Evolutionary conservation across 164 flowering plant species (phyloP).

Genomic region (Pachysandra terminalis): DNA sequence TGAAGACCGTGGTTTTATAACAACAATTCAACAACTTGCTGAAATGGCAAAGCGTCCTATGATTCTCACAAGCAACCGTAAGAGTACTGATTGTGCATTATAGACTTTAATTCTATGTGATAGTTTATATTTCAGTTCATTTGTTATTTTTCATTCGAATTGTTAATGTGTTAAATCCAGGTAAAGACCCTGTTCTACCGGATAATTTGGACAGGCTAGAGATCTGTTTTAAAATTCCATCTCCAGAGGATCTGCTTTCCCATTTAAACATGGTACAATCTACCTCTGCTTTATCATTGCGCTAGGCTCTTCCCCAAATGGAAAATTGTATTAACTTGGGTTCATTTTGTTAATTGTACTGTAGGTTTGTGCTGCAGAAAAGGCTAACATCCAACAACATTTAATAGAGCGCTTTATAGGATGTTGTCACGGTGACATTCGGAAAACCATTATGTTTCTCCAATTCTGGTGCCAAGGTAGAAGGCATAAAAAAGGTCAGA

Average conservation of each 20-base stretch:
- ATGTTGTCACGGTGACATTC: slow-evolving; percentile 69
- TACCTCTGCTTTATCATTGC: neutral
- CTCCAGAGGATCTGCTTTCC: slow-evolving; percentile 49
- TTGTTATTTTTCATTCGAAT: slow-evolving; percentile 1
- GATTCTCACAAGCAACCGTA: slow-evolving; percentile 87
- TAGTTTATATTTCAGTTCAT: neutral
- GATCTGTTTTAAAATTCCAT: slow-evolving; percentile 55
- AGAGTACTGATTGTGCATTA: slow-evolving; percentile 22
- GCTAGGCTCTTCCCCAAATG: neutral
- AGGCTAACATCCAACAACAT: slow-evolving; percentile 36
- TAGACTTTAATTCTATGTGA: neutral
- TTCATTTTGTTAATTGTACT: slow-evolving; percentile 17
- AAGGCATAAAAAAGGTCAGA: slow-evolving; percentile 42
- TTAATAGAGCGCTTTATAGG: slow-evolving; percentile 44
- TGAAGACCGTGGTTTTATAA: slow-evolving; percentile 87
- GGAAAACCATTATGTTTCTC: slow-evolving; percentile 79
- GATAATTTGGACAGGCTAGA: slow-evolving; percentile 60
- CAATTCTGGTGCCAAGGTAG: slow-evolving; percentile 96
- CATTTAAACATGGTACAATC: slow-evolving; percentile 50
- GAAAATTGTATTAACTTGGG: neutral
- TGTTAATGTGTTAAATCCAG: slow-evolving; percentile 32
- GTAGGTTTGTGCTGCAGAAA: slow-evolving; percentile 81
- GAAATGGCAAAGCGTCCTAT: slow-evolving; percentile 86
- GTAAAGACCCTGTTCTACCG: slow-evolving; percentile 58
- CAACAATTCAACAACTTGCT: slow-evolving; percentile 74